Evolutionary conservation across 2,329 filamentous ascomycete genomes (phyloP).

Genomic region (Fusarium falciforme): DNA sequence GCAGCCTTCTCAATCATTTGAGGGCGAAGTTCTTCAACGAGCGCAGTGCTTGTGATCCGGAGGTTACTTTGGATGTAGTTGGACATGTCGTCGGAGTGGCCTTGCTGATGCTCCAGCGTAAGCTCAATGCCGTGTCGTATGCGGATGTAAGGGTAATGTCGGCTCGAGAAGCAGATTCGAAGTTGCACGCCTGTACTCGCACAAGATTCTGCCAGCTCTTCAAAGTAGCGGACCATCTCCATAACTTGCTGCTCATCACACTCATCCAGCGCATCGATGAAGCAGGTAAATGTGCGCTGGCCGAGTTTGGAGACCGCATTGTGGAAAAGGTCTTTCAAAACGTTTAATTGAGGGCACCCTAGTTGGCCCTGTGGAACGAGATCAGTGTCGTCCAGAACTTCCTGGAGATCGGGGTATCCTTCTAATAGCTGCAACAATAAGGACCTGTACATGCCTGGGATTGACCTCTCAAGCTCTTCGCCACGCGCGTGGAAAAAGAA

Average conservation of each 20-base stretch:
- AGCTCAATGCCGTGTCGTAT: constrained; percentile 43
- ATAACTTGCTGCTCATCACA: constrained; percentile 55
- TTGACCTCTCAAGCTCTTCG: constrained; percentile 56
- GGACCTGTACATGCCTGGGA: constrained; percentile 62
- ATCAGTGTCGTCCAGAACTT: constrained; percentile 42
- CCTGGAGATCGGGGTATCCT: constrained; percentile 47
- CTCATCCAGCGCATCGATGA: constrained; percentile 61
- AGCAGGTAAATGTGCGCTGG: constrained; percentile 2
- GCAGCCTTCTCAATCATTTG: constrained; percentile 52
- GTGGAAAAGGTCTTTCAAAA: background rate
- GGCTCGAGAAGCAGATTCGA: constrained; percentile 57
- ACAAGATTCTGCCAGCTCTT: constrained; percentile 48
- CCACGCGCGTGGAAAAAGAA: constrained; percentile 66
- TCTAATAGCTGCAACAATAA: constrained; percentile 59
- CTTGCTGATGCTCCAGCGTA: constrained; percentile 39
- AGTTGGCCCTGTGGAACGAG: accelerated
- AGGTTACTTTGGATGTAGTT: constrained; percentile 33
- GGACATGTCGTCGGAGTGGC: constrained; percentile 42
- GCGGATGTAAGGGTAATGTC: constrained; percentile 59
- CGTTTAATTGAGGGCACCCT: background rate
- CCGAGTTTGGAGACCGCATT: accelerated
- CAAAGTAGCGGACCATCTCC: constrained; percentile 56
- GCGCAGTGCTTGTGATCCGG: background rate
- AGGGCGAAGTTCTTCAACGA: background rate
- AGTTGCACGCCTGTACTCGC: constrained; percentile 28